Conservation (phyloP, 2,329 filamentous ascomycete species). For the Zasmidium citrigriseum region DNA sequence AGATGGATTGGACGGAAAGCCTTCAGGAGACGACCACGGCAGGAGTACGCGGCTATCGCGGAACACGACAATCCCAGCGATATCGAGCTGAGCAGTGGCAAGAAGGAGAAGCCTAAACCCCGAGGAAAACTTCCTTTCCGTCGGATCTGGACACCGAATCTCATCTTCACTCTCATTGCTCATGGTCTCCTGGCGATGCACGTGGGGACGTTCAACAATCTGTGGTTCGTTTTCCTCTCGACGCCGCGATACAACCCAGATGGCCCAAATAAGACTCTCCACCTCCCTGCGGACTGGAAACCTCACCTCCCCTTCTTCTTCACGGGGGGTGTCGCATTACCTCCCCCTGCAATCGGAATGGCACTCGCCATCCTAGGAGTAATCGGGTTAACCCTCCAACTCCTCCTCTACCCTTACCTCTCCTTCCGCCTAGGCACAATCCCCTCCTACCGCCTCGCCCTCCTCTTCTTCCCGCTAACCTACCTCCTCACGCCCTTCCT, state of each 20-base stretch:
- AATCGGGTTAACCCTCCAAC: conserved; percentile 49
- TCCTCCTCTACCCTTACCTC: conserved; percentile 48
- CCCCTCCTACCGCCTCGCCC: conserved; percentile 42
- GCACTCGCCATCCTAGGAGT: conserved; percentile 50
- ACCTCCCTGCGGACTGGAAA: conserved; percentile 39
- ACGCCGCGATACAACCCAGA: conserved; percentile 44
- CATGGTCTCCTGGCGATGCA: conserved; percentile 50
- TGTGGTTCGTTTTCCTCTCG: conserved; percentile 54
- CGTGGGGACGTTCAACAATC: conserved; percentile 50
- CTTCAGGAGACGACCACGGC: conserved; percentile 28
- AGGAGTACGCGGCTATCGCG: conserved; percentile 36
- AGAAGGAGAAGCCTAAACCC: conserved; percentile 6
- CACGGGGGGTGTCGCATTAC: conserved; percentile 51
- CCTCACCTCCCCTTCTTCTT: conserved; percentile 47
- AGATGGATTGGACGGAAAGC: conserved; percentile 39
- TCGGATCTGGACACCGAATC: conserved; percentile 49
- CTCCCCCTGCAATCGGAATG: conserved; percentile 49
- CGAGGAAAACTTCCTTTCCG: conserved; percentile 45
- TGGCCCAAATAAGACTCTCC: conserved; percentile 34
- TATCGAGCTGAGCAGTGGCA: neutral
- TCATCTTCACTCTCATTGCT: conserved; percentile 45
- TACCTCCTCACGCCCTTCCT: conserved; percentile 48
- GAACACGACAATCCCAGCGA: conserved; percentile 5
- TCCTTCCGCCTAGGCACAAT: conserved; percentile 45
- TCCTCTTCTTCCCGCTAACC: conserved; percentile 47